These are phyloP conservation scores for Exophiala spinifera DNA, from an alignment of 2,329 filamentous ascomycete genomes.

Conservation along the genomic window DNA sequence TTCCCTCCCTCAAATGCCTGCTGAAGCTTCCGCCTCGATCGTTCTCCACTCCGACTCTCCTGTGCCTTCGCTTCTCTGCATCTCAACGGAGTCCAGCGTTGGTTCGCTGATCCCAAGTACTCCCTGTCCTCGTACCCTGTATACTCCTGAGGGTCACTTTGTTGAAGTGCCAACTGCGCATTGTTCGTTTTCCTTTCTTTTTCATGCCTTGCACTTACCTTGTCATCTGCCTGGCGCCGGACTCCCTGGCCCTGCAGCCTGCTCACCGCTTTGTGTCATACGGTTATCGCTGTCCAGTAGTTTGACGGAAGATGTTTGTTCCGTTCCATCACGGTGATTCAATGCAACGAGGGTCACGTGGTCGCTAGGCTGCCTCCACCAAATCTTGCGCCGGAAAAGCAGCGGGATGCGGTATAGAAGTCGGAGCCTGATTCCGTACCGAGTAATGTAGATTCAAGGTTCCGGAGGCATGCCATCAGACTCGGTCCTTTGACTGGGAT, in stretches of 20 bases:
- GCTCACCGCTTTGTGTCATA: background rate
- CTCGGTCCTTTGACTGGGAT: no score
- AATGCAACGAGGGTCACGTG: background rate
- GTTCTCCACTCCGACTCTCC: background rate
- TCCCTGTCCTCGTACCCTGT: no score
- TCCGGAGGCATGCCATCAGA: no score
- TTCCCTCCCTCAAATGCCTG: background rate
- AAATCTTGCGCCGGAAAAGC: background rate
- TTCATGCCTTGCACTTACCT: background rate
- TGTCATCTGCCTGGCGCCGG: no score
- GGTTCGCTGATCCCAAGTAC: no score
- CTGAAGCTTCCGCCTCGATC: background rate
- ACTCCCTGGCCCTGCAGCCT: background rate
- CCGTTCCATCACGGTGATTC: background rate
- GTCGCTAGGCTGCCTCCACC: background rate
- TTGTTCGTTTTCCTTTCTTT: background rate
- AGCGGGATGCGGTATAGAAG: no score
- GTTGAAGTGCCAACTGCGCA: background rate
- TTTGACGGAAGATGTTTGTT: background rate
- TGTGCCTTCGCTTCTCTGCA: conserved; percentile 1
- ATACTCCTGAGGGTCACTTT: no score
- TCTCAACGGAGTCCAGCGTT: no score
- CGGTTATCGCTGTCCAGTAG: background rate
- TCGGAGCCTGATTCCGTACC: no score
- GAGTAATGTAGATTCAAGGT: no score